Conservation (phyloP, 2,329 filamentous ascomycete genomes). For the Colletotrichum somersetense region DNA sequence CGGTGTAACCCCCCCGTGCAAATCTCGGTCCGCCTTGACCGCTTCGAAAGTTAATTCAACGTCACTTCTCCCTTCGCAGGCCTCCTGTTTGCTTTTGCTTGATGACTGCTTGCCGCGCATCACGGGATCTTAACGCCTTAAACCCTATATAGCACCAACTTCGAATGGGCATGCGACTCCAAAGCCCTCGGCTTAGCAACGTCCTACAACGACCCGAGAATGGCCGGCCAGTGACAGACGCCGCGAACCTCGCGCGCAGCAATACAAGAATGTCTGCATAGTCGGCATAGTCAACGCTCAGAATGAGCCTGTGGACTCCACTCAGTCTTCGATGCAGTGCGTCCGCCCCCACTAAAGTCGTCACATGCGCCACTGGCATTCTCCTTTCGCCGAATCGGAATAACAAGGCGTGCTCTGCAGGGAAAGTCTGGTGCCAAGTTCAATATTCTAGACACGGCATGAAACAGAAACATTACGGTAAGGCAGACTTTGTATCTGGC, state of each 20-base stretch:
- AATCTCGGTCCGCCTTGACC: conserved; percentile 13
- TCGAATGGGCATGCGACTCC: too few relatives aligned
- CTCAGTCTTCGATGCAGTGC: background rate
- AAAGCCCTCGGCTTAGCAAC: background rate
- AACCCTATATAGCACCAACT: background rate
- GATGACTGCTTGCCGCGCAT: background rate
- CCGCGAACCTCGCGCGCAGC: background rate
- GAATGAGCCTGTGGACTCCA: background rate
- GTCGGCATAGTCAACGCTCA: background rate
- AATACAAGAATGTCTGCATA: background rate
- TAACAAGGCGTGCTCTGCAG: background rate
- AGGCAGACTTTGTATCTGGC: background rate
- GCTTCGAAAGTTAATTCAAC: background rate
- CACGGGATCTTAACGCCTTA: background rate
- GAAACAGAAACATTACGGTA: background rate
- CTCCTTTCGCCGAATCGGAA: background rate
- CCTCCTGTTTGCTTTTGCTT: background rate
- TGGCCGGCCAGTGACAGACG: background rate
- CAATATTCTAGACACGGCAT: background rate
- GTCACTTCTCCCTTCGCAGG: background rate
- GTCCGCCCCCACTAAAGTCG: background rate
- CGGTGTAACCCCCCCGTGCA: background rate
- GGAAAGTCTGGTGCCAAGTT: background rate
- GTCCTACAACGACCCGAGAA: background rate
- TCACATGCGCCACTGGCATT: background rate